Conservation (phyloP, 306 rosid species). For the Medicago arabica region DNA sequence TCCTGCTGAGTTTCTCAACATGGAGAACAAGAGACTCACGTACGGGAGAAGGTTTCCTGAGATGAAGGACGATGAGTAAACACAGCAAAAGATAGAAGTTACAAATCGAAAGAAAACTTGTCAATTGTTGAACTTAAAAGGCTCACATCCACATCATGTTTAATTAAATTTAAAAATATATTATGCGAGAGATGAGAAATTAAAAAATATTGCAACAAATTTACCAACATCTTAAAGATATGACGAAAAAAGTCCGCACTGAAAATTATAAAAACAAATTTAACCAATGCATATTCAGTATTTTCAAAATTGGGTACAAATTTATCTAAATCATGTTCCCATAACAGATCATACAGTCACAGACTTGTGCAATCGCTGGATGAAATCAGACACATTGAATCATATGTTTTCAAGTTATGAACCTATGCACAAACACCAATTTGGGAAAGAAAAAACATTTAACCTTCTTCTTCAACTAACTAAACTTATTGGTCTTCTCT, state of each 20-base stretch:
- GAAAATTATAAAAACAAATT: not conserved
- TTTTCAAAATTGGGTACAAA: not conserved
- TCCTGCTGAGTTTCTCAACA: conserved; percentile 87
- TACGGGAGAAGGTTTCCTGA: conserved; percentile 90
- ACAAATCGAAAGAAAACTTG: not conserved
- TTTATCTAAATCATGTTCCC: not conserved
- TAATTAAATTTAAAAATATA: conserved; percentile 17
- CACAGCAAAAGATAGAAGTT: conserved; percentile 3
- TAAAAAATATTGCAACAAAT: not conserved
- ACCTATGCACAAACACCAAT: not conserved
- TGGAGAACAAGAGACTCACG: conserved; percentile 87
- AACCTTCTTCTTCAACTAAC: not conserved
- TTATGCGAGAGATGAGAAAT: not conserved
- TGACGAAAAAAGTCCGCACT: not conserved
- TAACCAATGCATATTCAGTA: not conserved
- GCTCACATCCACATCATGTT: not conserved
- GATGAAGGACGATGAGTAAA: conserved; percentile 32
- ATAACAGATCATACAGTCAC: not conserved
- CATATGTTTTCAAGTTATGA: not conserved
- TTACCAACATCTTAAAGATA: not conserved
- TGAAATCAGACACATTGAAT: conserved; percentile 1
- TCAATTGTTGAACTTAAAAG: conserved; percentile 6
- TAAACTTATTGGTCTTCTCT: not conserved
- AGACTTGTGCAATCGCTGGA: not conserved
- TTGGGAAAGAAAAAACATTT: not conserved